These are phyloP conservation scores for Chloris gayana DNA, from an alignment of 176 grass and related monocot species.

Conservation along the genomic window DNA sequence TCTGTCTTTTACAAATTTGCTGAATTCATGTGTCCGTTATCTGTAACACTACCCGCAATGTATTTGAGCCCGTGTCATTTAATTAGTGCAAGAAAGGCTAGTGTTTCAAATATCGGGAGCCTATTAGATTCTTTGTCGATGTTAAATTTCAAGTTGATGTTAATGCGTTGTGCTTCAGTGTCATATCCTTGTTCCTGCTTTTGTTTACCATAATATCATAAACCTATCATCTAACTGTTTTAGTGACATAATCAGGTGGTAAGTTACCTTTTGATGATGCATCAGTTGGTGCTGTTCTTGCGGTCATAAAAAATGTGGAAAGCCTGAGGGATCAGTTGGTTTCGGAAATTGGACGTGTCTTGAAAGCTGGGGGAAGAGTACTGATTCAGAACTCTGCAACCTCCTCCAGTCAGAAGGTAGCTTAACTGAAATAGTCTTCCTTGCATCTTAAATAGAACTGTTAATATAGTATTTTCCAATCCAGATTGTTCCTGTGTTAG, in stretches of 20 bases:
- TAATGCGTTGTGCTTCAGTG: no score
- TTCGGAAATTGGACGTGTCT: constrained; percentile 64
- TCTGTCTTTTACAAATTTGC: neutral
- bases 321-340: constrained; percentile 56
- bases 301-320: constrained; percentile 45
- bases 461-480: constrained; percentile 2
- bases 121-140: no score
- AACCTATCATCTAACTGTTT: no score
- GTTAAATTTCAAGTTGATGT: no score
- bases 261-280: no score
- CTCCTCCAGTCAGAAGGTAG: constrained; percentile 59
- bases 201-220: no score
- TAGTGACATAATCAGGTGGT: no score
- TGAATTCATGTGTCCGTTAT: neutral
- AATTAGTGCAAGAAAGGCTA: neutral
- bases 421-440: neutral
- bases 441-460: neutral
- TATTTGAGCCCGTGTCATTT: neutral
- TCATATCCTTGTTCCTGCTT: no score
- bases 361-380: no score
- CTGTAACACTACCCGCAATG: neutral
- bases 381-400: no score
- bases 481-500: constrained; percentile 44
- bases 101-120: neutral
- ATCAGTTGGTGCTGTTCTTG: neutral